Conservation (phyloP, 805 yeast genomes). For the Zygosaccharomyces rouxii region DNA sequence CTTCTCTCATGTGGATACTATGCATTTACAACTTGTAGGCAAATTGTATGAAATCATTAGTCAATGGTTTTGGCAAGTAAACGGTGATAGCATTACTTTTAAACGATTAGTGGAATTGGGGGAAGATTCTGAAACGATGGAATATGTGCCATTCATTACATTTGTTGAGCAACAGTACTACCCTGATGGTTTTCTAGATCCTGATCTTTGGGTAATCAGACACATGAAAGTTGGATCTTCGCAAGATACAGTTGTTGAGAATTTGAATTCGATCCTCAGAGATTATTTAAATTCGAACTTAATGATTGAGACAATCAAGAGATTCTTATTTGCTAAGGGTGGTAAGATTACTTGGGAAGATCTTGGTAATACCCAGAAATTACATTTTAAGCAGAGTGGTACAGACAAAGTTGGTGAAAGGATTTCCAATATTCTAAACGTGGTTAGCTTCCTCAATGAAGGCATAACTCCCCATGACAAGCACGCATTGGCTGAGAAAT, state of each 20-base stretch:
- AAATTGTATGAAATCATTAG: conserved; percentile 17
- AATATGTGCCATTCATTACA: conserved; percentile 19
- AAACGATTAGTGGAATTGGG: conserved; percentile 8
- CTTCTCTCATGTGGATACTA: conserved; percentile 22
- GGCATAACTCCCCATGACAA: not conserved
- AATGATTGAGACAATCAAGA: conserved; percentile 17
- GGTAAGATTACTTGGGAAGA: conserved; percentile 9
- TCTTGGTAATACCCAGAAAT: not conserved
- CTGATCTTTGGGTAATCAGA: conserved; percentile 26
- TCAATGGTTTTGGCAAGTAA: conserved; percentile 26
- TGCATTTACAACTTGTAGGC: conserved; percentile 25
- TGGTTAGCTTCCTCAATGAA: conserved; percentile 6
- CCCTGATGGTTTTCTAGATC: conserved; percentile 18
- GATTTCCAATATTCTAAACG: conserved; percentile 10
- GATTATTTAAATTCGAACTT: conserved; percentile 17
- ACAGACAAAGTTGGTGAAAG: conserved; percentile 1
- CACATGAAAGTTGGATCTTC: conserved; percentile 22
- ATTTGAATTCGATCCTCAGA: conserved; percentile 14
- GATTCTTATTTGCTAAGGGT: conserved; percentile 16
- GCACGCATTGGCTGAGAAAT: conserved; percentile 5
- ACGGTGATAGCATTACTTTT: conserved; percentile 15
- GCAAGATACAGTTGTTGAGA: conserved; percentile 21
- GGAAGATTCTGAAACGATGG: conserved; percentile 13
- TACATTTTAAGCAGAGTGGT: not conserved
- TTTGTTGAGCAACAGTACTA: conserved; percentile 18